Percentiles rank a stretch among this genome's conserved stretches.
These are phyloP conservation scores for Saturnispora quitensis DNA, from an alignment of 805 yeast genomes.

Conservation along the genomic window DNA sequence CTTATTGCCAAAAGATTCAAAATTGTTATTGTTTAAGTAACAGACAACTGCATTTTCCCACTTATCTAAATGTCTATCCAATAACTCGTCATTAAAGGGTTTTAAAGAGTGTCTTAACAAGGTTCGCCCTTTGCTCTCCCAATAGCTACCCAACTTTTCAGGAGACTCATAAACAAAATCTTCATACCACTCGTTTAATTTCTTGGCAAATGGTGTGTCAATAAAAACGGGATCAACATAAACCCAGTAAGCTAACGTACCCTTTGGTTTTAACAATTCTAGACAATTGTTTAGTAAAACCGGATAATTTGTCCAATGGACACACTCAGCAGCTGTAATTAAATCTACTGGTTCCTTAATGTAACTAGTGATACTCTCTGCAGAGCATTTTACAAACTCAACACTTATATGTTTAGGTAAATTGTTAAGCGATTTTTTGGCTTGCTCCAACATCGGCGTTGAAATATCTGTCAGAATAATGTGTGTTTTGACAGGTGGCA, in stretches of 20 bases:
- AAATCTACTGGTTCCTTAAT: slow-evolving; percentile 36
- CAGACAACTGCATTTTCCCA: slow-evolving; percentile 25
- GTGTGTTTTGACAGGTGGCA: slow-evolving; percentile 18
- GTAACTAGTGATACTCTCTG: slow-evolving; percentile 20
- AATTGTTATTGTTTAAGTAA: slow-evolving; percentile 10
- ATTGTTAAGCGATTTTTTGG: slow-evolving; percentile 19
- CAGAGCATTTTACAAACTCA: slow-evolving; percentile 6
- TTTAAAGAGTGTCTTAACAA: slow-evolving; percentile 37
- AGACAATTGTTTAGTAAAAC: slow-evolving; percentile 25
- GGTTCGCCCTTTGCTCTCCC: slow-evolving; percentile 81
- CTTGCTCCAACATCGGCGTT: slow-evolving; percentile 36
- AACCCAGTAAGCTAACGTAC: slow-evolving; percentile 62
- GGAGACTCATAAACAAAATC: slow-evolving; percentile 36
- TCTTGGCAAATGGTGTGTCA: background rate
- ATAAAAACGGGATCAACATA: slow-evolving; percentile 61
- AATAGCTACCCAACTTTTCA: slow-evolving; percentile 50
- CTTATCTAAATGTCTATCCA: slow-evolving; percentile 21
- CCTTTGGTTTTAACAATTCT: slow-evolving; percentile 32
- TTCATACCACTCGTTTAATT: slow-evolving; percentile 36
- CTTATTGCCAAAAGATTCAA: slow-evolving; percentile 14
- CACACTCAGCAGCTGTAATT: slow-evolving; percentile 73
- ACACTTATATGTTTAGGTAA: background rate
- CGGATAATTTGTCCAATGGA: slow-evolving; percentile 60
- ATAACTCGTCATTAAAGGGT: slow-evolving; percentile 34
- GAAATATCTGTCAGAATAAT: slow-evolving; percentile 42